Percentiles rank a stretch among this genome's conserved stretches.
Conservation (phyloP, 345 rosid genomes). For the Anastatica hierochuntica region DNA sequence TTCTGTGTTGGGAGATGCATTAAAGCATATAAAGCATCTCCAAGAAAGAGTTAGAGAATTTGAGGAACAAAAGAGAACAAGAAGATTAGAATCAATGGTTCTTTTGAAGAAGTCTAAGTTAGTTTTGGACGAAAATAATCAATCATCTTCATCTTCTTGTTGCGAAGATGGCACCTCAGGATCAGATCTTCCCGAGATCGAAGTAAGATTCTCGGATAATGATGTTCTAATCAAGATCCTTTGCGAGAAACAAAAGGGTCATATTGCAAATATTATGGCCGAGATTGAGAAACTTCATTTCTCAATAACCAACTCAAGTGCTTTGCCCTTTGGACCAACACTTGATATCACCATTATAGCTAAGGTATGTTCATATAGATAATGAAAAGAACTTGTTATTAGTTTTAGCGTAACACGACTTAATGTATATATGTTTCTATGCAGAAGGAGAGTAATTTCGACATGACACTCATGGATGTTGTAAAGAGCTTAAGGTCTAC, state of each 20-base stretch:
- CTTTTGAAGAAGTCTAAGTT: slow-evolving; percentile 63
- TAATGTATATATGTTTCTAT: background rate
- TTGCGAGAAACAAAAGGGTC: slow-evolving; percentile 63
- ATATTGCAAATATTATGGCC: slow-evolving; percentile 44
- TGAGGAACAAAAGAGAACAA: slow-evolving; percentile 60
- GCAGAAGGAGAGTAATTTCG: slow-evolving; percentile 71
- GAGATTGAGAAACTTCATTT: slow-evolving; percentile 58
- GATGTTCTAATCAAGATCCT: slow-evolving; percentile 66
- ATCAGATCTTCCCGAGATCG: slow-evolving; percentile 59
- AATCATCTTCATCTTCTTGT: slow-evolving; percentile 26
- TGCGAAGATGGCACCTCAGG: slow-evolving; percentile 16
- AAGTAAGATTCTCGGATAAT: slow-evolving; percentile 59
- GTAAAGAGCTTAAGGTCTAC: slow-evolving; percentile 49
- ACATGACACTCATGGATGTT: slow-evolving; percentile 54
- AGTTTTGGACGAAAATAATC: slow-evolving; percentile 31
- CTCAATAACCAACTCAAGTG: slow-evolving; percentile 45
- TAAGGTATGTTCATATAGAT: slow-evolving; percentile 38
- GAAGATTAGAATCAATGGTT: slow-evolving; percentile 55
- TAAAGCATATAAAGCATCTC: slow-evolving; percentile 72
- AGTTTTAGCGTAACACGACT: background rate
- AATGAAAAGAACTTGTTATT: background rate
- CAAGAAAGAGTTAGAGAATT: slow-evolving; percentile 63
- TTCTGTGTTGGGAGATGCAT: slow-evolving; percentile 82
- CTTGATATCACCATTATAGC: slow-evolving; percentile 64
- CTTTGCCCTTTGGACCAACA: slow-evolving; percentile 62